Conservation (phyloP, 2,329 filamentous ascomycete genomes). For the Dactylellina haptotyla region DNA sequence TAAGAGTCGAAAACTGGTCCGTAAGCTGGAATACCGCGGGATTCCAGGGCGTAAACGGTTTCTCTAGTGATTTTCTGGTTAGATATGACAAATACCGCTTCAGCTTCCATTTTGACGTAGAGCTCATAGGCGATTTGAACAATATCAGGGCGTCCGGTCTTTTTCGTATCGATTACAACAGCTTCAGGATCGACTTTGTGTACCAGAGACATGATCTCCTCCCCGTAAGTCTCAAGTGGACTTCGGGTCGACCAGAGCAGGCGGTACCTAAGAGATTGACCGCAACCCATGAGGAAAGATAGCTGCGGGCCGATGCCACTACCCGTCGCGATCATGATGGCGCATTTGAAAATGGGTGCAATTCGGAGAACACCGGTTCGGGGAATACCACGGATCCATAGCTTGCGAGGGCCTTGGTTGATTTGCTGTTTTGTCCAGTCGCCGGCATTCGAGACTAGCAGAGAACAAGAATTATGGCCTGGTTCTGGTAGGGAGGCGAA, state of each 20-base stretch:
- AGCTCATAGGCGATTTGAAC: slow-evolving; percentile 59
- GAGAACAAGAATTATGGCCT: slow-evolving; percentile 70
- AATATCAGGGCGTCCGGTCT: slow-evolving; percentile 60
- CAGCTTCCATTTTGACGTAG: slow-evolving; percentile 59
- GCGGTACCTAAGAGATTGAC: slow-evolving; percentile 55
- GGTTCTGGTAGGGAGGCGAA: slow-evolving; percentile 77
- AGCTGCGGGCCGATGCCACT: slow-evolving; percentile 62
- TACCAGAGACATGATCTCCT: slow-evolving; percentile 59
- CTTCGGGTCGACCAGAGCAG: slow-evolving; percentile 61
- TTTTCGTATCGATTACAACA: slow-evolving; percentile 60
- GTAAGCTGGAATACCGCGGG: slow-evolving; percentile 60
- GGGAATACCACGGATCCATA: slow-evolving; percentile 76
- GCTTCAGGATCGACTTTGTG: slow-evolving; percentile 59
- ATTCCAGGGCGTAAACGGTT: slow-evolving; percentile 62
- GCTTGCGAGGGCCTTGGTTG: slow-evolving; percentile 68
- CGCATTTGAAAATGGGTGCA: slow-evolving; percentile 59
- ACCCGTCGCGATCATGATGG: slow-evolving; percentile 61
- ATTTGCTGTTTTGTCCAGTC: slow-evolving; percentile 78
- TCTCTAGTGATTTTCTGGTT: slow-evolving; percentile 61
- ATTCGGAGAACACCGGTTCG: slow-evolving; percentile 61
- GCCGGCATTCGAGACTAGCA: slow-evolving; percentile 76
- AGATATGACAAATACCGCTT: slow-evolving; percentile 61
- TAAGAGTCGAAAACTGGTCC: slow-evolving; percentile 61
- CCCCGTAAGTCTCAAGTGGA: slow-evolving; percentile 60
- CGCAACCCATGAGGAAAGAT: slow-evolving; percentile 58